Conservation (phyloP, 192 early-diverging fungal genomes). For the Coemansia sp. region DNA sequence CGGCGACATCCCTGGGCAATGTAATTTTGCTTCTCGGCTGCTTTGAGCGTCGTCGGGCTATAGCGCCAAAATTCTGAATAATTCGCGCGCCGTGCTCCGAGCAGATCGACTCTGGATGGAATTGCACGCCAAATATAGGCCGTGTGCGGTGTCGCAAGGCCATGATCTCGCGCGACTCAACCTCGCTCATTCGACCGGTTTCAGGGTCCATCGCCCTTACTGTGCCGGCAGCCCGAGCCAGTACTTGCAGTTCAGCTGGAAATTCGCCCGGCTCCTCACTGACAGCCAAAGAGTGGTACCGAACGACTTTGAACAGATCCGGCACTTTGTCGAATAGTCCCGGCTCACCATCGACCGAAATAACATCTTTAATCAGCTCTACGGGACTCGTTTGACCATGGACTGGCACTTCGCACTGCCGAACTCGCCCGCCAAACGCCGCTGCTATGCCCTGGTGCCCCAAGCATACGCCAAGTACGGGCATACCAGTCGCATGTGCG, state of each 20-base stretch:
- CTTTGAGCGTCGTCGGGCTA: not conserved
- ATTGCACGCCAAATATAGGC: slow-evolving; percentile 89
- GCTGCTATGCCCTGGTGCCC: slow-evolving; percentile 88
- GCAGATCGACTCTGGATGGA: slow-evolving; percentile 95
- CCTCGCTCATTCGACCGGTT: not conserved
- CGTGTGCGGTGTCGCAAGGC: slow-evolving; percentile 66
- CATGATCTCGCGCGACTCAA: slow-evolving; percentile 63
- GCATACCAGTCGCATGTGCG: slow-evolving; percentile 49
- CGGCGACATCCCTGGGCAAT: slow-evolving; percentile 9
- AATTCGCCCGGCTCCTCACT: slow-evolving; percentile 31
- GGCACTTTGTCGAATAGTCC: slow-evolving; percentile 44
- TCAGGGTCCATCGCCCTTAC: slow-evolving; percentile 9
- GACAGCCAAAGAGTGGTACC: slow-evolving; percentile 90
- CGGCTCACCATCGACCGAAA: not conserved
- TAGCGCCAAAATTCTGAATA: slow-evolving; percentile 66
- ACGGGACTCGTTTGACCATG: slow-evolving; percentile 79
- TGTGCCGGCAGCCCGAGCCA: slow-evolving; percentile 27
- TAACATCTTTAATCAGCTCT: not conserved
- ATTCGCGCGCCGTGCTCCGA: slow-evolving; percentile 73
- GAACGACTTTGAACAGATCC: slow-evolving; percentile 68
- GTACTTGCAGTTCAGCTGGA: slow-evolving; percentile 24
- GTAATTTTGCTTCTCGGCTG: not conserved
- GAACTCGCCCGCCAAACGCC: slow-evolving; percentile 66
- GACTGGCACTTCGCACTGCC: slow-evolving; percentile 66
- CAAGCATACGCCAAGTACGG: slow-evolving; percentile 90